phyloP scores from a whole-genome alignment of 2,329 filamentous ascomycete species.

The Cercospora zeina region DNA sequence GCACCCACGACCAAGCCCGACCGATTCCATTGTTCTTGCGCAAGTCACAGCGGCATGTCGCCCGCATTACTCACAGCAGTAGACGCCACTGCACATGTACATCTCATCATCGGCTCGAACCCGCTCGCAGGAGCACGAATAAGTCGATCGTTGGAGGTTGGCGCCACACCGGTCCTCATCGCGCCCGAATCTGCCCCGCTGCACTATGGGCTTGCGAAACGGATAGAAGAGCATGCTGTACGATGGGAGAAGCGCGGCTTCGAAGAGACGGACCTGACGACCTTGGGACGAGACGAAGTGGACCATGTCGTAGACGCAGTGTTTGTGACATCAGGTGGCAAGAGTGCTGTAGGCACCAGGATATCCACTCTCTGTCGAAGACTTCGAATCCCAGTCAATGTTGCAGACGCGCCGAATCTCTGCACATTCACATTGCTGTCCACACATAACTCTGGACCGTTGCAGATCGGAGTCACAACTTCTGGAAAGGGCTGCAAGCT shows the following conservation, averaged over 20 bases:
- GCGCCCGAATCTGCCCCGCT: slow-evolving; percentile 62
- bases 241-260: slow-evolving; percentile 68
- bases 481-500: slow-evolving; percentile 94
- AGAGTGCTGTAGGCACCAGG: slow-evolving; percentile 53
- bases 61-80: slow-evolving; percentile 69
- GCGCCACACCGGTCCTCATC: slow-evolving; percentile 77
- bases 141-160: slow-evolving; percentile 74
- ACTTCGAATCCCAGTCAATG: slow-evolving; percentile 87
- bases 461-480: slow-evolving; percentile 94
- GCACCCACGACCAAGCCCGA: not conserved
- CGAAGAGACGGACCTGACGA: slow-evolving; percentile 68
- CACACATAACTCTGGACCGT: slow-evolving; percentile 82
- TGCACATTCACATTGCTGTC: slow-evolving; percentile 90
- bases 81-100: slow-evolving; percentile 69
- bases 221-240: slow-evolving; percentile 66
- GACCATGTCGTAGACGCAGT: slow-evolving; percentile 82
- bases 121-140: slow-evolving; percentile 84
- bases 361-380: slow-evolving; percentile 75
- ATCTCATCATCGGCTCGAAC: slow-evolving; percentile 83
- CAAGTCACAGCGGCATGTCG: slow-evolving; percentile 39
- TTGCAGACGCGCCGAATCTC: slow-evolving; percentile 79
- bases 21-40: slow-evolving; percentile 14
- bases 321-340: slow-evolving; percentile 70
- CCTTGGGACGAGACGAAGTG: slow-evolving; percentile 77
- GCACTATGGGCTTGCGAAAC: slow-evolving; percentile 62